Evolutionary conservation across 164 flowering plant species (phyloP).

Genomic region (Buxus sempervirens): DNA sequence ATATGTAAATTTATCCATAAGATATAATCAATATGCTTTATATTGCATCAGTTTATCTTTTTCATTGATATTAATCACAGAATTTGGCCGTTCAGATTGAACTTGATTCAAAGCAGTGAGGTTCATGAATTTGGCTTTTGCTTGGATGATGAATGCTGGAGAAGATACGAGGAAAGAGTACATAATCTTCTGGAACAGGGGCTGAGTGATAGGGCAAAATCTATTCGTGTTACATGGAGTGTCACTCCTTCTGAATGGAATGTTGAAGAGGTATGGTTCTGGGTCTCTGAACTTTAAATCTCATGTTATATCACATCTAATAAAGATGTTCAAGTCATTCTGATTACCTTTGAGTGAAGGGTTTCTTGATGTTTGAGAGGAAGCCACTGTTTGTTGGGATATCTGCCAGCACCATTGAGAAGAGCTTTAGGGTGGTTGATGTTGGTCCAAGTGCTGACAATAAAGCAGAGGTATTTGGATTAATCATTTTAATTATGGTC

Average conservation of each 20-base stretch:
- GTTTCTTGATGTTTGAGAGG: constrained; percentile 51
- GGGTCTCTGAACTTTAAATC: not conserved
- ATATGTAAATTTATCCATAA: no score
- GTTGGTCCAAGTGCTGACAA: constrained; percentile 87
- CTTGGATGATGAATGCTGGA: constrained; percentile 93
- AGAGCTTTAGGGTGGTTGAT: constrained; percentile 62
- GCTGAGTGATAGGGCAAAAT: constrained; percentile 66
- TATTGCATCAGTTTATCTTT: not conserved
- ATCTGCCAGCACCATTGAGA: constrained; percentile 49
- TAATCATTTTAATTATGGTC: not conserved
- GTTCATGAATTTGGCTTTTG: constrained; percentile 61
- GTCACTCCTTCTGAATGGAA: constrained; percentile 36
- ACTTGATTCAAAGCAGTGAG: constrained; percentile 50
- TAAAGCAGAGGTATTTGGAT: constrained; percentile 64
- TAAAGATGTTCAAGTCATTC: constrained; percentile 5
- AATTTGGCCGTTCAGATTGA: constrained; percentile 44
- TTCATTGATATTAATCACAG: constrained; percentile 2
- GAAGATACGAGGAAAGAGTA: constrained; percentile 75
- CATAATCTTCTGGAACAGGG: constrained; percentile 55
- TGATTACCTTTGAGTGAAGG: constrained; percentile 37
- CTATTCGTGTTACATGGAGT: constrained; percentile 74
- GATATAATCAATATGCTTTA: no score
- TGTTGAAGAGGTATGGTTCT: constrained; percentile 56
- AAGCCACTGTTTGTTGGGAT: constrained; percentile 68
- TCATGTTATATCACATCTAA: not conserved